Conservation (phyloP, 805 yeast species). For the Kazachstania bromeliacearum region DNA sequence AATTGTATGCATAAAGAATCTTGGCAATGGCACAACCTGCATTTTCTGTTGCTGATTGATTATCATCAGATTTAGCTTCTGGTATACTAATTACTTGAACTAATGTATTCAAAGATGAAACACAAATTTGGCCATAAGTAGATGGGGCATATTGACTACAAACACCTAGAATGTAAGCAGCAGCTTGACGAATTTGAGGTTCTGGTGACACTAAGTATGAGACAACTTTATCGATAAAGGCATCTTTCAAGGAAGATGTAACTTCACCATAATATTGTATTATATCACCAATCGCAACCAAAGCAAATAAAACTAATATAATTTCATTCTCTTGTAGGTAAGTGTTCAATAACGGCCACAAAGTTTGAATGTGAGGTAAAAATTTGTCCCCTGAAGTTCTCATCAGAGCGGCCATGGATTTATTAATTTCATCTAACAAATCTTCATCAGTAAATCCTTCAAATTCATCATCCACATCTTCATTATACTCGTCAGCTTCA, state of each 20-base stretch:
- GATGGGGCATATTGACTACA: constrained; percentile 76
- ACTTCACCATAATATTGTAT: constrained; percentile 70
- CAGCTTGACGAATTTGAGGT: constrained; percentile 76
- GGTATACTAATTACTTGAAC: constrained; percentile 65
- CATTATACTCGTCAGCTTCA: constrained; percentile 78
- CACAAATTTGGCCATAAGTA: constrained; percentile 49
- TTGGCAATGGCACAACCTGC: constrained; percentile 77
- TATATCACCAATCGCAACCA: constrained; percentile 71
- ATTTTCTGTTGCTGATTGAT: constrained; percentile 79
- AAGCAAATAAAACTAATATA: constrained; percentile 65
- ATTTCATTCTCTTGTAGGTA: constrained; percentile 58
- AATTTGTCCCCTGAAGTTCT: constrained; percentile 49
- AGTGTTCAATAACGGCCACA: constrained; percentile 51
- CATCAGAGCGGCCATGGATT: constrained; percentile 62
- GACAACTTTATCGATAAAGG: constrained; percentile 55
- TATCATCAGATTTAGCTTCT: constrained; percentile 79
- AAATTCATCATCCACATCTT: constrained; percentile 75
- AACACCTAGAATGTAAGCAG: constrained; percentile 74
- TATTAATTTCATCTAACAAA: constrained; percentile 74
- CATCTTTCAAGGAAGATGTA: constrained; percentile 53
- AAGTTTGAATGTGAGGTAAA: constrained; percentile 51
- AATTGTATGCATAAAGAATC: constrained; percentile 57
- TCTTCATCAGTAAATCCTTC: constrained; percentile 86
- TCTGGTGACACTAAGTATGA: constrained; percentile 56
- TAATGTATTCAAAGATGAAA: constrained; percentile 66